A percentile compares a stretch with the other conserved stretches of the same genome.
Conservation (phyloP, 2,329 filamentous ascomycete species). For the Colletotrichum endophyticum region DNA sequence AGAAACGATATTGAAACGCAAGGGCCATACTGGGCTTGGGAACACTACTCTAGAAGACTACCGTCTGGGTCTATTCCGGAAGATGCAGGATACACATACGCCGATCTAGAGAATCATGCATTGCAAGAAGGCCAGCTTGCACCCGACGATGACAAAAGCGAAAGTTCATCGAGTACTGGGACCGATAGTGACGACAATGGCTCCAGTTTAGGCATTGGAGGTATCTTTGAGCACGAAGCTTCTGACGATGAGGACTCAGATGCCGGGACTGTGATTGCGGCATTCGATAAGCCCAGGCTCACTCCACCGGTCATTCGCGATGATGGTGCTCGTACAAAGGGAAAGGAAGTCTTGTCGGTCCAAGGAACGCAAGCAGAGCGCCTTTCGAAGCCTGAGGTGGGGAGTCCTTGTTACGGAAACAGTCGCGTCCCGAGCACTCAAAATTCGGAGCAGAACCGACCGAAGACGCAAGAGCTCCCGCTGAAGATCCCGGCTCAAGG, state of each 20-base stretch:
- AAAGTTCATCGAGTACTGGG: not conserved
- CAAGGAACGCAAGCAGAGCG: not conserved
- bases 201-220: not conserved
- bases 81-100: not conserved
- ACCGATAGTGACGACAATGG: not conserved
- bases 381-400: not conserved
- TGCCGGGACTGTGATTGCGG: not conserved
- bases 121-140: not conserved
- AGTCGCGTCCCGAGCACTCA: fast-evolving
- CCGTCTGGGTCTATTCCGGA: not conserved
- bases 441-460: not conserved
- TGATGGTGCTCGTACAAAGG: not conserved
- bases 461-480: not conserved
- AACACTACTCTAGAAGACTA: not conserved
- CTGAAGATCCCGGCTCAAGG: not conserved
- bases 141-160: not conserved
- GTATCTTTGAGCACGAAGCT: not conserved
- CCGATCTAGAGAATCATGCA: not conserved
- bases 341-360: not conserved
- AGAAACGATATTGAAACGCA: not conserved
- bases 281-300: not conserved
- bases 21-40: not conserved
- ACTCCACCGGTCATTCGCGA: not conserved
- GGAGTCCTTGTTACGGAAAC: not conserved
- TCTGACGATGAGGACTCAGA: not conserved